These are phyloP conservation scores for Tulasnella sp. DNA, from an alignment of 768 basidiomycete species.

Conservation along the genomic window DNA sequence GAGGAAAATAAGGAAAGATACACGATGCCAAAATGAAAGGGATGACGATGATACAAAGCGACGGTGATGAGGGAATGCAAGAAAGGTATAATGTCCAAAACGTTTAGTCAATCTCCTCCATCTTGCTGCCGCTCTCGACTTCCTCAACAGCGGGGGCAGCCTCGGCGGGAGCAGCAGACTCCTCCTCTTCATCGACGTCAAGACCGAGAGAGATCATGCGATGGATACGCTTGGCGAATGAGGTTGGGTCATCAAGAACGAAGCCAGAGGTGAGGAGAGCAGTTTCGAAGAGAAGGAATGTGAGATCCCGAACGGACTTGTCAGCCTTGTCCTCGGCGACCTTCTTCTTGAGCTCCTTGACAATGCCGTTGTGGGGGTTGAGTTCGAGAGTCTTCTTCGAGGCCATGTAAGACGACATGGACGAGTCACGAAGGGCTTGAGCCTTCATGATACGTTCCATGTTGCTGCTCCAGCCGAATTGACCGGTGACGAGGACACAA, in stretches of 20 bases:
- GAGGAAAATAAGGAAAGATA: conserved; percentile 7
- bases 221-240: conserved; percentile 94
- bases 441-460: conserved; percentile 99
- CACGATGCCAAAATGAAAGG: conserved; percentile 14
- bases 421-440: conserved; percentile 91
- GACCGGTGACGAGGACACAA: conserved; percentile 95
- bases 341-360: conserved; percentile 94
- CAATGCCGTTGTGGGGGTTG: conserved; percentile 85
- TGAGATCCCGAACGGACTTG: conserved; percentile 96
- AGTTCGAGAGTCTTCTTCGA: conserved; percentile 97
- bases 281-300: conserved; percentile 94
- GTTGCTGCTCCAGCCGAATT: conserved; percentile 99
- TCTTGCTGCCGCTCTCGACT: conserved; percentile 65
- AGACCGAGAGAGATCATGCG: conserved; percentile 94
- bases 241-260: conserved; percentile 90
- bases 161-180: conserved; percentile 43
- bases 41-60: conserved; percentile 1
- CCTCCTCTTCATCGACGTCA: conserved; percentile 77
- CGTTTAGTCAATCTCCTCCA: conserved; percentile 78
- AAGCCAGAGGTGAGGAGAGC: conserved; percentile 93
- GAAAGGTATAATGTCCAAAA: neutral
- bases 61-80: conserved; percentile 3
- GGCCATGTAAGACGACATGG: conserved; percentile 99
- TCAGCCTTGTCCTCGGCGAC: conserved; percentile 96
- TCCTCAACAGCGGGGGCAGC: conserved; percentile 39